Conservation (phyloP, 352 stramenopile genomes). For the Pythium apleroticum region DNA sequence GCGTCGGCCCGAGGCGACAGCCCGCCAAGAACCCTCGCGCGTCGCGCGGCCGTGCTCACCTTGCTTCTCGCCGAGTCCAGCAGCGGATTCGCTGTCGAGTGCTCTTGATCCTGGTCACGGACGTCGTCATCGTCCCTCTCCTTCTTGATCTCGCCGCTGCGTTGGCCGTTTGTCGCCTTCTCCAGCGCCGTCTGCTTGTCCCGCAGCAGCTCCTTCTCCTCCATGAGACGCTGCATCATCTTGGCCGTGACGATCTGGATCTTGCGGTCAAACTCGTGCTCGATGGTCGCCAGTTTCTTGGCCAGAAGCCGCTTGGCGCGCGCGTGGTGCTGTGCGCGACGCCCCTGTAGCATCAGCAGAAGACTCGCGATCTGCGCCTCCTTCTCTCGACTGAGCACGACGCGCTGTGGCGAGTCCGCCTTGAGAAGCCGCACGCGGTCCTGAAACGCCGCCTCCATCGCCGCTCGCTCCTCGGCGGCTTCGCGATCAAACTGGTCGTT, state of each 20-base stretch:
- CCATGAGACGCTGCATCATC: constrained; percentile 49
- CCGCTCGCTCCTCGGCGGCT: constrained; percentile 34
- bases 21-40: neutral
- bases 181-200: constrained; percentile 38
- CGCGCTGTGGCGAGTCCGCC: neutral
- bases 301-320: constrained; percentile 24
- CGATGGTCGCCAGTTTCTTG: constrained; percentile 28
- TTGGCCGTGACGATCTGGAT: constrained; percentile 43
- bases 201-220: constrained; percentile 49
- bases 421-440: constrained; percentile 31
- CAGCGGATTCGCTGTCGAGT: neutral
- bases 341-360: constrained; percentile 41
- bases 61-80: constrained; percentile 1
- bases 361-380: constrained; percentile 42
- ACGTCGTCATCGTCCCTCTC: neutral
- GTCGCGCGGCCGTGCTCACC: neutral
- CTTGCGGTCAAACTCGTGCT: constrained; percentile 55
- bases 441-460: constrained; percentile 30
- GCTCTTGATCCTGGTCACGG: neutral
- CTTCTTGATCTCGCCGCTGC: neutral
- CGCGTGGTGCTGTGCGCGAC: constrained; percentile 31
- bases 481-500: constrained; percentile 26
- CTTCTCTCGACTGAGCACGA: constrained; percentile 28
- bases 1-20: neutral
- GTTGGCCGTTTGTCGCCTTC: neutral